Conservation (phyloP, 2,329 filamentous ascomycete genomes). For the Neofusicoccum ribis region DNA sequence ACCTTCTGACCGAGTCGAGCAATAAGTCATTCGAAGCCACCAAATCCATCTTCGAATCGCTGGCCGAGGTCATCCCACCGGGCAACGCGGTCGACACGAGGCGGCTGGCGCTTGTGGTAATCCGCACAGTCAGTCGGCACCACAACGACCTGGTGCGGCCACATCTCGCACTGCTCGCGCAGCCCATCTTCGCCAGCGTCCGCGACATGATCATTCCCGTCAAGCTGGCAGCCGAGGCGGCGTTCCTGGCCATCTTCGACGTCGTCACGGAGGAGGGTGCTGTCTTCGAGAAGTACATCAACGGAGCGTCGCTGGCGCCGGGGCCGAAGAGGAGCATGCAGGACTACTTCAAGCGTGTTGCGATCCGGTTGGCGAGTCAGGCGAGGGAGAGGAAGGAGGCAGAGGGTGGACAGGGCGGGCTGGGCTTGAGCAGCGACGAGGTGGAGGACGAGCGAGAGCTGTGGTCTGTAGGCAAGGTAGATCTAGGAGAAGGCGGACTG, state of each 20-base stretch:
- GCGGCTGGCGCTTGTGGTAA: conserved; percentile 79
- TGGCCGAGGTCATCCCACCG: conserved; percentile 74
- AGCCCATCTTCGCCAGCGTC: conserved; percentile 84
- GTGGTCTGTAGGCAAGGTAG: conserved; percentile 91
- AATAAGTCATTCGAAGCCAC: conserved; percentile 72
- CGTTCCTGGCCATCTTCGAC: conserved; percentile 86
- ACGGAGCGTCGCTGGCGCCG: conserved; percentile 64
- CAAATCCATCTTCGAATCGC: conserved; percentile 76
- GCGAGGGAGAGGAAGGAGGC: conserved; percentile 87
- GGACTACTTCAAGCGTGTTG: conserved; percentile 96
- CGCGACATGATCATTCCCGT: conserved; percentile 91
- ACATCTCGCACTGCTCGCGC: conserved; percentile 76
- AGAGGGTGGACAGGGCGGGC: conserved; percentile 81
- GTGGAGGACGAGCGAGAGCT: conserved; percentile 92
- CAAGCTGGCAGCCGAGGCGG: conserved; percentile 91
- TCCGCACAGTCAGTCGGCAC: conserved; percentile 79
- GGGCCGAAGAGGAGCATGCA: conserved; percentile 85
- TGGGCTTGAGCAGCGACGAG: conserved; percentile 88
- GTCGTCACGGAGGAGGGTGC: conserved; percentile 83
- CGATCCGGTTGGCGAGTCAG: conserved; percentile 78
- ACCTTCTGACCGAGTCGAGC: conserved; percentile 67
- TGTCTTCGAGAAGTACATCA: conserved; percentile 89
- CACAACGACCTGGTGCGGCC: conserved; percentile 79
- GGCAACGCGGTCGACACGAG: conserved; percentile 80
- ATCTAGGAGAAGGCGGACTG: conserved; percentile 63